A percentile compares a stretch with the other conserved stretches of the same genome.
Conservation (phyloP, 1,284 basidiomycete species). For the Psilocybe mexicana region DNA sequence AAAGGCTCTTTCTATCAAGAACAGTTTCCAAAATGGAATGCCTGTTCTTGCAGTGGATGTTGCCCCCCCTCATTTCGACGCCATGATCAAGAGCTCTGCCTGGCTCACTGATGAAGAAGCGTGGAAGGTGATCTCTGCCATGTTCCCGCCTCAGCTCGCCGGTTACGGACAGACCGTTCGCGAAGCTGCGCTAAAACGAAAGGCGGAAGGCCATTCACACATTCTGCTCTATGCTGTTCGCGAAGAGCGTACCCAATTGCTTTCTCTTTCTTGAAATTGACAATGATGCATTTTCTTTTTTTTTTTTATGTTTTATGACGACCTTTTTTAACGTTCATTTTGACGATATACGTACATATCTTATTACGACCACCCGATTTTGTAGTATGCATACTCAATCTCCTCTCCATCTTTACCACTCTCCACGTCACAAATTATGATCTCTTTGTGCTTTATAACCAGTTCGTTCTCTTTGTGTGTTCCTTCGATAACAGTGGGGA, state of each 20-base stretch:
- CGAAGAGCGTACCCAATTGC: slow-evolving; percentile 68
- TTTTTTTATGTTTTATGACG: too few species aligned
- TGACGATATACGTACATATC: neutral
- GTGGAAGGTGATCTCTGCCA: slow-evolving; percentile 59
- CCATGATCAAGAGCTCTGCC: slow-evolving; percentile 51
- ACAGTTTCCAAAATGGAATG: slow-evolving; percentile 56
- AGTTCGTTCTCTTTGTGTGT: slow-evolving; percentile 25
- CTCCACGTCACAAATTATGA: slow-evolving; percentile 54
- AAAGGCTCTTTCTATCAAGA: slow-evolving; percentile 53
- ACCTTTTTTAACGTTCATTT: neutral
- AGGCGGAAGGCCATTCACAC: slow-evolving; percentile 61
- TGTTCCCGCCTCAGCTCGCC: slow-evolving; percentile 56
- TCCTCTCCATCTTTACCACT: slow-evolving; percentile 40
- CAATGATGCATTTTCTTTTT: neutral
- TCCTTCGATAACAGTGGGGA: slow-evolving; percentile 29
- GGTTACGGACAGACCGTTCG: slow-evolving; percentile 66
- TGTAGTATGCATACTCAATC: slow-evolving; percentile 66
- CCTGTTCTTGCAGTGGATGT: slow-evolving; percentile 76
- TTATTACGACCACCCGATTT: slow-evolving; percentile 55
- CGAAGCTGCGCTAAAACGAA: slow-evolving; percentile 61
- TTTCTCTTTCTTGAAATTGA: neutral
- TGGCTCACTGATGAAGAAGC: slow-evolving; percentile 77
- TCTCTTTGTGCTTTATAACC: slow-evolving; percentile 50
- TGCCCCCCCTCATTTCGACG: slow-evolving; percentile 57
- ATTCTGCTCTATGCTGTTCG: slow-evolving; percentile 67